Evolutionary conservation across 139 green algal species (phyloP), one percentile per base, ranked within the genome.

Genomic region (Trebouxia sp.): DNA sequence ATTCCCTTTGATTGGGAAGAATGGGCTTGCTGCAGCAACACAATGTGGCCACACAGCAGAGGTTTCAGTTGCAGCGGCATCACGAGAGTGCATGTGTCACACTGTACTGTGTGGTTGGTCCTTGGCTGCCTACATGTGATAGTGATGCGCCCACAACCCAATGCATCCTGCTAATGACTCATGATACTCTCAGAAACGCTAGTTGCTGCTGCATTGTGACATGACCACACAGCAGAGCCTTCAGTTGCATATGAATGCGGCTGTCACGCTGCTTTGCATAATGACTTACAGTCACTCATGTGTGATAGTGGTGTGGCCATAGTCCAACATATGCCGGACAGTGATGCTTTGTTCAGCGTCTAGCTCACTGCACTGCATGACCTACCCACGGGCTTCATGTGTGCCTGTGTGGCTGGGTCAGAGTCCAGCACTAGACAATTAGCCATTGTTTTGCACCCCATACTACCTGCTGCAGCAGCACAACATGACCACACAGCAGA

Each of bases 1-100:
- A 98, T 80, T 92, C 93, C 5, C 88, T 97, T 28, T 98, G 91
- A 88, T 86, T 91, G 53, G 10, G 76, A n/a, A 98, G 98, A 88
- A 83, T 92, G 1, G 84, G 76, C 32, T 76, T 83, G 17, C 88
- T 98, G 67, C 84, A 92, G 67, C 65, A 85, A 20, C 77, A 83
- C 50, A 82, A 80, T 32, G 80, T 87, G 22, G 79, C 88, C 47
- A 92, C 88, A 9, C 81, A 88, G 65, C 88, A 94, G 84, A 78
- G 65, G 0, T 92, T 92, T 51, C 72, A 86, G 80, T 76, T 89
- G 65, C 77, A 76, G 76, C 55, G 76, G 24, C 26, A 67, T 20
- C n/a, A 80, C n/a, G 20, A 32, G 17, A 9, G 28, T 66, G 26
- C 55, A n/a, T 39, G n/a, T 37, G 53, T 14, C 5, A 28, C 37